phyloP scores from a whole-genome alignment of 2,329 filamentous ascomycete species.

The Cryphonectria naterciae region DNA sequence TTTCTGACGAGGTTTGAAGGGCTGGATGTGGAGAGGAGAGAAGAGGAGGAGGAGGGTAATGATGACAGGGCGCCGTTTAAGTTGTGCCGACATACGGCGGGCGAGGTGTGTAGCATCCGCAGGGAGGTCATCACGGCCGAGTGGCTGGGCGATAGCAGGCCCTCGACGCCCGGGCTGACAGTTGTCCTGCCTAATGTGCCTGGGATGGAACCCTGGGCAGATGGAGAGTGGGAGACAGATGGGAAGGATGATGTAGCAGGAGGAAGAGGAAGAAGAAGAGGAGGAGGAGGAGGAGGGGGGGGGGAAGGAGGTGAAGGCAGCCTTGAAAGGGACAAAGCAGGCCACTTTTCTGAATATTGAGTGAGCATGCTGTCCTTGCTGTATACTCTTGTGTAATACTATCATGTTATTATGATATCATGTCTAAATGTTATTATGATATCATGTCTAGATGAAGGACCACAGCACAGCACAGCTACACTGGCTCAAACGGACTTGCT shows the following conservation, averaged over 20 bases:
- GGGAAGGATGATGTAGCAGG: not conserved
- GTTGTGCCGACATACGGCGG: slow-evolving; percentile 27
- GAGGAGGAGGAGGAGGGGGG: too few species aligned
- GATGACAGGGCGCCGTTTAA: slow-evolving; percentile 6
- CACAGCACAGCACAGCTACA: not conserved
- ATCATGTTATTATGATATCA: not conserved
- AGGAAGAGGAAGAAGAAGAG: too few species aligned
- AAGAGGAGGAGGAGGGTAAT: not conserved
- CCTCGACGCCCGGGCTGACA: slow-evolving; percentile 20
- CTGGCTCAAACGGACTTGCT: too few species aligned
- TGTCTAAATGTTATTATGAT: not conserved
- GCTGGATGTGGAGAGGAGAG: not conserved
- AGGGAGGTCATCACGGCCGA: slow-evolving; percentile 28
- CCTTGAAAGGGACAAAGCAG: not conserved
- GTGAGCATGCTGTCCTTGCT: not conserved
- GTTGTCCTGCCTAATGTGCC: slow-evolving; percentile 21
- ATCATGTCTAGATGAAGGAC: not conserved
- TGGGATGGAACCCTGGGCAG: slow-evolving; percentile 2
- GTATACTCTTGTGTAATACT: not conserved
- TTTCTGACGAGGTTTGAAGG: slow-evolving; percentile 23
- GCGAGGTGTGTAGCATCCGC: slow-evolving; percentile 27
- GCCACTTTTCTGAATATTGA: not conserved
- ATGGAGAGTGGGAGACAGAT: not conserved
- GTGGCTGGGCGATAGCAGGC: slow-evolving; percentile 26
- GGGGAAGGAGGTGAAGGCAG: too few species aligned